Evolutionary conservation across 2,329 filamentous ascomycete genomes (phyloP).

Genomic region (Colletotrichum echinochloae): DNA sequence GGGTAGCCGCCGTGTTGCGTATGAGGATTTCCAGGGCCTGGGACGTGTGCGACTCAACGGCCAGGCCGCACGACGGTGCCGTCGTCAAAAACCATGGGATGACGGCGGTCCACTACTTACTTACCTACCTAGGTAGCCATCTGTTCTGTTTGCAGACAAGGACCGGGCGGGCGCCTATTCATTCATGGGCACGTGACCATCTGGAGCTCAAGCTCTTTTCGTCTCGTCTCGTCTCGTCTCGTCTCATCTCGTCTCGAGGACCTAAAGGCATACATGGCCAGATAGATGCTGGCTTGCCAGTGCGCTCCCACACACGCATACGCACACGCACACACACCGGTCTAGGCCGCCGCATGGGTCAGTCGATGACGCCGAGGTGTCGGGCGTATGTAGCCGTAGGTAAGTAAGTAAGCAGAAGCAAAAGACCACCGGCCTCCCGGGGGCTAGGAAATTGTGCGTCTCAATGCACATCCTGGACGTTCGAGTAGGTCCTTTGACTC

Average conservation of each 20-base stretch:
- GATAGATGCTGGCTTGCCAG: conserved; percentile 4
- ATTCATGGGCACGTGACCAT: conserved; percentile 7
- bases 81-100: conserved; percentile 38
- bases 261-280: conserved; percentile 34
- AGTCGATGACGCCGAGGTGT: not conserved
- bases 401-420: conserved; percentile 5
- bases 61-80: conserved; percentile 33
- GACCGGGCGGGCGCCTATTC: conserved; percentile 7
- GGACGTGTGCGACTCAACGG: conserved; percentile 35
- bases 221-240: conserved; percentile 2
- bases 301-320: not conserved
- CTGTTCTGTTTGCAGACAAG: conserved; percentile 31
- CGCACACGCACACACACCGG: no score
- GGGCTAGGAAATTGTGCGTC: conserved; percentile 27
- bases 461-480: conserved; percentile 31
- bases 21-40: conserved; percentile 27
- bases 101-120: conserved; percentile 36
- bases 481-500: conserved; percentile 13
- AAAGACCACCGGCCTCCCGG: conserved; percentile 21
- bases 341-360: not conserved
- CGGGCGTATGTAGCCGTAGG: conserved; percentile 23
- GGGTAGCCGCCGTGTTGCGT: conserved; percentile 23
- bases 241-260: conserved; percentile 2
- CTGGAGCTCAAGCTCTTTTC: conserved; percentile 1
- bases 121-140: conserved; percentile 21